Evolutionary conservation across 495 filamentous ascomycete genomes (phyloP).

Genomic region (Penicillium argentinense): DNA sequence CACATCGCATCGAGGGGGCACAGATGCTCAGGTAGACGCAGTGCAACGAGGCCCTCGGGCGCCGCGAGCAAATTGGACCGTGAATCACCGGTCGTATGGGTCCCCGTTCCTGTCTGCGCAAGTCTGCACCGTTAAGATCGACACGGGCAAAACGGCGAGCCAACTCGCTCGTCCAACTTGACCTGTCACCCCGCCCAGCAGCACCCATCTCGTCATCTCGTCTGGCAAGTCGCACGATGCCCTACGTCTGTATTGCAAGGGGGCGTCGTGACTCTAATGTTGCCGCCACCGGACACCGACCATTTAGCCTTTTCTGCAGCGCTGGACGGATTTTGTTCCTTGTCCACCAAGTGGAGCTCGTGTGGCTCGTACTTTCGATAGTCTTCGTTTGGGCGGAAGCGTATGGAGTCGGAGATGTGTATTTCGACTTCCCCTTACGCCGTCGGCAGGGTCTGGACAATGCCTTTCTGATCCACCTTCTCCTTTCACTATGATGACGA

Average conservation of each 20-base stretch:
- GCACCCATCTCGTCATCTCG: neutral
- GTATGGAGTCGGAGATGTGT: neutral
- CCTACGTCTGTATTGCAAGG: neutral
- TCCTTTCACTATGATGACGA: too few relatives aligned
- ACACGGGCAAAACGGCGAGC: neutral
- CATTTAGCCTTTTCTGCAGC: neutral
- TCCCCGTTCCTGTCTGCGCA: constrained; percentile 3
- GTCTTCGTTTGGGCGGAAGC: neutral
- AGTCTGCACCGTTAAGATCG: constrained; percentile 5
- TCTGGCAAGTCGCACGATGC: neutral
- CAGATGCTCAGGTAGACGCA: neutral
- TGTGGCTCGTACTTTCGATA: too few relatives aligned
- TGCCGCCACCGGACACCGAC: neutral
- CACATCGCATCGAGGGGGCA: neutral
- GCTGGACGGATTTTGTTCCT: neutral
- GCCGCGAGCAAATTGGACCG: too few relatives aligned
- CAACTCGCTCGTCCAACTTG: constrained; percentile 2
- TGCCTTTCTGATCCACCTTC: constrained; percentile 1
- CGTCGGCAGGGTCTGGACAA: too few relatives aligned
- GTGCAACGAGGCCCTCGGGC: neutral
- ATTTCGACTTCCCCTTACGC: neutral
- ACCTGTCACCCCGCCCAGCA: neutral
- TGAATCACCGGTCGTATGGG: too few relatives aligned
- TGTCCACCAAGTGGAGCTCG: neutral
- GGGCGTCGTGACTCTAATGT: neutral